Evolutionary conservation across 345 rosid genomes (phyloP).

Genomic region (Tarenaya hassleriana): DNA sequence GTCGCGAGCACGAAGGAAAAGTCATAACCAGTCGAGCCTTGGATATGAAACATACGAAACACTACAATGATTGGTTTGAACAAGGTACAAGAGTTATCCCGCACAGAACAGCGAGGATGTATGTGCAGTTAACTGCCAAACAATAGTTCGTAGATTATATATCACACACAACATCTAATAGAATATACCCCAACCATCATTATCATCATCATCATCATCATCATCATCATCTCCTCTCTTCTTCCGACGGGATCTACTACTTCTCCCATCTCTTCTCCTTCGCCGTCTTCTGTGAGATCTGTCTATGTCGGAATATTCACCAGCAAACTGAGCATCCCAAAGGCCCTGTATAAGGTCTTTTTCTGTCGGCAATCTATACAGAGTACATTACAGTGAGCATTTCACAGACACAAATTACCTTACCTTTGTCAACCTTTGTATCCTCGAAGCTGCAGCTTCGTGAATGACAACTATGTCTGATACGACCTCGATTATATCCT

Average conservation of each 20-base stretch:
- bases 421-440: conserved; percentile 85
- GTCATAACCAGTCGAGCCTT: too few species aligned
- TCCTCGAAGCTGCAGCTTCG: conserved; percentile 61
- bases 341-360: conserved; percentile 48
- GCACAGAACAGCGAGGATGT: not conserved
- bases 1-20: too few species aligned
- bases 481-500: conserved; percentile 68
- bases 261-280: conserved; percentile 25
- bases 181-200: conserved; percentile 22
- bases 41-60: too few species aligned
- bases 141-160: not conserved
- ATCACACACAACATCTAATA: not conserved
- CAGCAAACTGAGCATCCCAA: conserved; percentile 51
- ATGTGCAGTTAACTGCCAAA: conserved; percentile 5
- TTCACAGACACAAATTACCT: conserved; percentile 1
- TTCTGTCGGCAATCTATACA: conserved; percentile 1
- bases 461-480: conserved; percentile 64
- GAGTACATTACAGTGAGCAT: not conserved
- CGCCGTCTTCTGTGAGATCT: conserved; percentile 20
- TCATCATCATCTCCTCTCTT: conserved; percentile 16
- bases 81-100: not conserved
- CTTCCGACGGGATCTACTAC: conserved; percentile 28
- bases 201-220: conserved; percentile 16
- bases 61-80: too few species aligned
- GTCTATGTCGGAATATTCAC: conserved; percentile 39